Base-by-base conservation (phyloP, 345 rosid genomes). In the Lepidium africanum region DNA sequence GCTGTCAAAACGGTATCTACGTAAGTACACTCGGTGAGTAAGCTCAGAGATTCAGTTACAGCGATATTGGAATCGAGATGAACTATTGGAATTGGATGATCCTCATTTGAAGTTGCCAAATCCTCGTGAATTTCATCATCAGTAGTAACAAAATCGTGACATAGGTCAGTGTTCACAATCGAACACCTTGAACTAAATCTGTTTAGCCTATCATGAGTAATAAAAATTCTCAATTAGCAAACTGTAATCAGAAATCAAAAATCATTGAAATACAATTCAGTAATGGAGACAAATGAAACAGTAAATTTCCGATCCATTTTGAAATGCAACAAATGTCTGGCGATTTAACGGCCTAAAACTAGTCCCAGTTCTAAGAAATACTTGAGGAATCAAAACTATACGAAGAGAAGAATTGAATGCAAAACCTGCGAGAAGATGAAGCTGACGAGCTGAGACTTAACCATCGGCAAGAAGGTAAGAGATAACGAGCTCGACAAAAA, bases 401-500 rank as follows among this genome's bases (percentile, higher is more conserved):
- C 5, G n/a, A 56, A 63, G 55, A 63, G 60, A 10, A 32, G 10
- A 38, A 14, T 59, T 9, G 4, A 67, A 10, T 12, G 38, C 55
- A 27, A 48, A 59, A 85, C 90, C 85, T 78, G 76, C 43, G 75
- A 49, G 61, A 51, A 61, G 7, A 14, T 4, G 73, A 70, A 51
- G 71, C 45, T 27, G 72, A 17, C 12, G 77, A 67, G 48, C 50
- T 43, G 32, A 75, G 77, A 59, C 61, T 90, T 84, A 86, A 63
- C 87, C 96, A 67, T 82, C 76, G 75, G 72, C 87, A 66, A 88
- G 82, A 69, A 80, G 86, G 14, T 84, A 87, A 62, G 79, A 87
- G 78, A 88, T 70, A 52, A 79, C 86, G 84, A 71, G 85, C 42
- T 74, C 87, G 52, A 56, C 70, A 69, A 62, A 85, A 67, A 75